Conservation (phyloP, 257 asterid genomes). For the Hygrophila difformis region DNA sequence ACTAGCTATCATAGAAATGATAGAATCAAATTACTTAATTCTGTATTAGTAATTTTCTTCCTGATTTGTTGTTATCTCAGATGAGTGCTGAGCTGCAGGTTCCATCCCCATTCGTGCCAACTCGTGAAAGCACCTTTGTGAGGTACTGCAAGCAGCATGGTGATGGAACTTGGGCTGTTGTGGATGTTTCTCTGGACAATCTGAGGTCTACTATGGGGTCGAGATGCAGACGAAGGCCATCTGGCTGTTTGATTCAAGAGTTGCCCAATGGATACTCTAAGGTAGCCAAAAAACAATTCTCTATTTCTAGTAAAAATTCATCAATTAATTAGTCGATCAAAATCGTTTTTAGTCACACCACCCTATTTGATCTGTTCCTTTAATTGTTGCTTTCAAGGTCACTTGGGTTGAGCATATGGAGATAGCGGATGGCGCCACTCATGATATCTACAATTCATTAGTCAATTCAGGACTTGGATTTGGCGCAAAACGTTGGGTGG, state of each 20-base stretch:
- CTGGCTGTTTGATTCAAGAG: constrained; percentile 56
- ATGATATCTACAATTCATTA: constrained; percentile 30
- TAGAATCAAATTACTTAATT: too few species aligned
- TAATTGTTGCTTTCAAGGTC: constrained; percentile 18
- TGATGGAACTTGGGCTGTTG: constrained; percentile 50
- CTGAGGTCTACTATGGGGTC: constrained; percentile 27
- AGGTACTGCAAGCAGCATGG: constrained; percentile 44
- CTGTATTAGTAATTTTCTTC: neutral
- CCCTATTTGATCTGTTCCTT: too few species aligned
- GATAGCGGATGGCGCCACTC: constrained; percentile 36
- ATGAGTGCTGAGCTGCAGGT: constrained; percentile 58
- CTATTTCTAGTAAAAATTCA: too few species aligned
- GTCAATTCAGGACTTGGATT: constrained; percentile 42
- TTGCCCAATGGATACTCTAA: constrained; percentile 54
- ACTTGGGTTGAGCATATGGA: constrained; percentile 57
- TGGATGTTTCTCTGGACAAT: constrained; percentile 51
- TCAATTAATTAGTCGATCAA: too few species aligned
- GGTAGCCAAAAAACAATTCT: too few species aligned
- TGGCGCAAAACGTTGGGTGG: constrained; percentile 52
- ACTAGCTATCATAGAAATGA: too few species aligned
- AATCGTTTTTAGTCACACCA: neutral
- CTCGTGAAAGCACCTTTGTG: constrained; percentile 39
- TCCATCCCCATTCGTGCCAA: constrained; percentile 51
- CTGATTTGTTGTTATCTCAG: constrained; percentile 16
- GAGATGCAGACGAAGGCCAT: constrained; percentile 42